Base-by-base conservation (phyloP, 1,139 yeast species). In the Blastobotrys raffinosifermentans region DNA sequence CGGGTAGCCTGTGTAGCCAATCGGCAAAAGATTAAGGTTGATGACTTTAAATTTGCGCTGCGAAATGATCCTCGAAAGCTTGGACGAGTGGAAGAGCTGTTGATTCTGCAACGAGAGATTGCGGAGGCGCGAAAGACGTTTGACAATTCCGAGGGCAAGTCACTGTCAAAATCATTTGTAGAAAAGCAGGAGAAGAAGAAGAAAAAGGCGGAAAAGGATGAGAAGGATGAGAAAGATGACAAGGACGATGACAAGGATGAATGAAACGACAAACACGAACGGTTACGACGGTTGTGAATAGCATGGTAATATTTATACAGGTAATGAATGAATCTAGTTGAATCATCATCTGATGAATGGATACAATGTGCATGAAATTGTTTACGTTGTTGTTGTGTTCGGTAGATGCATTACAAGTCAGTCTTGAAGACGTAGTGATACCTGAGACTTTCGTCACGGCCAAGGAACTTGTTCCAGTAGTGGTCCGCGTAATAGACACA, bases 1-100 rank as follows among this genome's bases (percentile, higher is more conserved):
- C 64, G 74, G 10, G 71, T 70, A 39, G 73, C 78, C 2, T 60
- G 66, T 17, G 66, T 70, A 0, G 67, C 73, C 14, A 79, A 80
- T 31, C 69, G 94, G 33, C 75, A 75, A 38, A 78, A 93, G 58
- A 76, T 89, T 45, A 81, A 82, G 53, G 80, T 87, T 37, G 95
- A 86, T 44, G 97, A 89, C 57, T 77, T 89, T 63, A 84, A 82
- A 49, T 86, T 86, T 63, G 93, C 86, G 0, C 64, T 89, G 41
- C 67, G 95, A 31, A 75, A 80, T 48, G 97, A 89, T 51, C 84
- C 93, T 1, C 71, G 77, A 40, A 89, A 87, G 55, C 70, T 86
- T 34, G 93, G 94, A 9, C 73, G 97, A 57, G 76, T 87, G 25
- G 81, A 83, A 49, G 93, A 87, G 56, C 73, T 89, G 49, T 70